Base-by-base conservation (phyloP, 2,329 filamentous ascomycete genomes). In the Diaporthe sp. region DNA sequence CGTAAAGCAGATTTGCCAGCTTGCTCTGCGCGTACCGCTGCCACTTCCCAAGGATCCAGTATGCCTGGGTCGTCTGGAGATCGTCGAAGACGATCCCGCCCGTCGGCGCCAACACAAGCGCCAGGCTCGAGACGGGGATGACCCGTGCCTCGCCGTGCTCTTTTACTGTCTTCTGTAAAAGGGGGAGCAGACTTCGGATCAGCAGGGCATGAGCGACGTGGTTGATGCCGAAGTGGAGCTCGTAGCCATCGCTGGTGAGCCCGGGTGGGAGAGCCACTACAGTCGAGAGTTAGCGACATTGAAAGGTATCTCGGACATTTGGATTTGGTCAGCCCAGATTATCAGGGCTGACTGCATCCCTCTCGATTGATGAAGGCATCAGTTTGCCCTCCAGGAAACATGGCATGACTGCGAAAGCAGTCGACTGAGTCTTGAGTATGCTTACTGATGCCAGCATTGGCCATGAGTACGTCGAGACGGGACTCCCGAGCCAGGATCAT, bases 151-250 rank as follows among this genome's bases (percentile, higher is more conserved):
- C 61, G 12, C 74, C 75, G 15, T 75, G 59, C 15, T 55, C 12
- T 13, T 69, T 44, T 9, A 78, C 80, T 1, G 82, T 83, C 58
- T 79, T 77, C 22, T 77, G 71, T 0, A 84, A 74, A 27, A 81
- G 76, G 2, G 73, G 70, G 1, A 75, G 70, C 1, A 75, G 56
- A 37, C 37, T 56, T 27, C 81, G 79, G 27, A 80, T 81, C 3
- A 86, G 77, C 3, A 85, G 79, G 7, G 86, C 85, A 63, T 88
- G 86, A 4, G 86, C 86, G 44, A 88, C 76, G 77, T 88, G 85
- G 70, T 89, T 89, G 2, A 83, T 86, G 1, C 84, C 86, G 72
- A 88, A 87, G 73, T 88, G 84, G 5, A 85, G 77, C 76, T 89
- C 88, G 73, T 87, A 88, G 17, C 86, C 86, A 27, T 88, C 84